A percentile compares a stretch with the other conserved stretches of the same genome.
Conservation (phyloP, 192 early-diverging fungal species). For the Podila horticola region DNA sequence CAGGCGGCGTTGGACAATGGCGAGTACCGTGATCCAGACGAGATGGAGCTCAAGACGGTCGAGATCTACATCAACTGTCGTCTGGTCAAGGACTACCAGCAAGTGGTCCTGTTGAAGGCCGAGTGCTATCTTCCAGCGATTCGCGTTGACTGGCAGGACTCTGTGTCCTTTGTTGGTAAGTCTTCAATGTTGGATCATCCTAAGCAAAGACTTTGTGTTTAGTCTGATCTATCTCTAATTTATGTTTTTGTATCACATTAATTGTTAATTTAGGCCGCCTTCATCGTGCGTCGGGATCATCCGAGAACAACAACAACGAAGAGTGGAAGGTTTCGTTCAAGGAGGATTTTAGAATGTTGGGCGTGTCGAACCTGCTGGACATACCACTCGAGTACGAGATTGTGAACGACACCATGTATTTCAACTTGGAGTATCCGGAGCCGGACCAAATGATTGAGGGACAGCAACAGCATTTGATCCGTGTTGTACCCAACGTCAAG, state of each 20-base stretch:
- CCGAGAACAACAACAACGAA: slow-evolving; percentile 42
- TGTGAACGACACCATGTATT: slow-evolving; percentile 79
- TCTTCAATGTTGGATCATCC: neutral
- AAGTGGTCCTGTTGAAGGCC: slow-evolving; percentile 70
- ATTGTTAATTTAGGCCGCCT: slow-evolving; percentile 28
- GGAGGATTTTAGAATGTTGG: slow-evolving; percentile 52
- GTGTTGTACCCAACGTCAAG: slow-evolving; percentile 64
- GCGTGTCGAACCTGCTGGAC: slow-evolving; percentile 64
- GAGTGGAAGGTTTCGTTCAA: slow-evolving; percentile 63
- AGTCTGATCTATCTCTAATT: neutral
- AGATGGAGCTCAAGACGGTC: slow-evolving; percentile 70
- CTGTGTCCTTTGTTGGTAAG: slow-evolving; percentile 59
- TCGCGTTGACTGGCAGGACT: slow-evolving; percentile 54
- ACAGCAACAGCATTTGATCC: slow-evolving; percentile 48
- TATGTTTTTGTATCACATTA: neutral
- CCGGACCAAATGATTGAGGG: slow-evolving; percentile 47
- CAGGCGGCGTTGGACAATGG: slow-evolving; percentile 57
- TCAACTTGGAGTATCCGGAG: slow-evolving; percentile 65
- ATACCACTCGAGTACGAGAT: slow-evolving; percentile 72
- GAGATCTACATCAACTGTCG: slow-evolving; percentile 85
- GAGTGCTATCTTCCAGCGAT: slow-evolving; percentile 67
- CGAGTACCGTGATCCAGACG: slow-evolving; percentile 52
- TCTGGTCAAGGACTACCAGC: slow-evolving; percentile 84
- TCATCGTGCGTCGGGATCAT: slow-evolving; percentile 18
- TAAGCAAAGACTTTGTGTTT: neutral